phyloP scores from a whole-genome alignment of 176 grass and related monocot species.

The Saccharum officinarum region DNA sequence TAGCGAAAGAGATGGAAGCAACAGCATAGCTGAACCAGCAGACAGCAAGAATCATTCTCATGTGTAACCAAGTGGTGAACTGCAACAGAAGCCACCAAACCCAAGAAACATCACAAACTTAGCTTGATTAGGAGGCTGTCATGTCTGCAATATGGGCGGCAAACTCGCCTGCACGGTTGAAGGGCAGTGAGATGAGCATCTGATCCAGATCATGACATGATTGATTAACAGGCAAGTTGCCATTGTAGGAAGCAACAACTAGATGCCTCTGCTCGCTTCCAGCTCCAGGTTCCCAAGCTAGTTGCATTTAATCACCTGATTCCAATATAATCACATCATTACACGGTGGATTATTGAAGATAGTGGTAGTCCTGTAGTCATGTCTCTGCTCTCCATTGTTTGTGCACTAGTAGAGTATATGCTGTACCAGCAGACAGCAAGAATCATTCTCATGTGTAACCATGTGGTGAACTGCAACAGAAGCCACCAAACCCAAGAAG shows the following conservation, averaged over 20 bases:
- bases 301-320: background rate
- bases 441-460: slow-evolving; percentile 23
- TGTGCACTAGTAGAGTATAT: background rate
- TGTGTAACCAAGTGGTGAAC: background rate
- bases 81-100: background rate
- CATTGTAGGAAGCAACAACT: background rate
- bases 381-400: background rate
- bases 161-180: background rate
- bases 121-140: slow-evolving; percentile 11
- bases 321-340: background rate
- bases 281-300: background rate
- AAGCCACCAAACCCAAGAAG: background rate
- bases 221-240: background rate
- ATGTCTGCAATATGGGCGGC: background rate
- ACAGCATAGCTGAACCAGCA: background rate
- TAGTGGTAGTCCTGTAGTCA: background rate
- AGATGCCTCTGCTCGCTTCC: slow-evolving; percentile 1
- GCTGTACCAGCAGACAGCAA: slow-evolving; percentile 10
- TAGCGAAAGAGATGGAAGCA: background rate
- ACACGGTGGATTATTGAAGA: background rate
- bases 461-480: background rate
- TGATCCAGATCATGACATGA: background rate
- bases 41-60: slow-evolving; percentile 26
- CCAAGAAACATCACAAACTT: background rate
- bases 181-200: background rate